Conservation (phyloP, 2,329 filamentous ascomycete species). For the Trichoderma sp. region DNA sequence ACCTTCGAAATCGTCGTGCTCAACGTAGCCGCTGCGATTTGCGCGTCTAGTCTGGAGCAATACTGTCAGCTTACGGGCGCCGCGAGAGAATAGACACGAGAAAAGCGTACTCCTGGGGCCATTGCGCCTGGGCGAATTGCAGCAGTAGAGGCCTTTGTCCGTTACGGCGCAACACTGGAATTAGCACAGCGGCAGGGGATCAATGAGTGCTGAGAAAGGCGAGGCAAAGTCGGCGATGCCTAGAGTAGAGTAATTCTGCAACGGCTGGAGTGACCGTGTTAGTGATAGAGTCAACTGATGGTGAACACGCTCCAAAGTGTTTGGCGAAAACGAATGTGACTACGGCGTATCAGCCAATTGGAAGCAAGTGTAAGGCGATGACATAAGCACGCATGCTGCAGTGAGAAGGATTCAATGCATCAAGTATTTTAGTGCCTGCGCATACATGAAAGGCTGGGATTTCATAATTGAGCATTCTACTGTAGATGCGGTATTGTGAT, state of each 20-base stretch:
- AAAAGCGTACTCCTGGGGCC: slow-evolving; percentile 40
- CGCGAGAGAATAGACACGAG: background rate
- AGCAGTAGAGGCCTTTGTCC: background rate
- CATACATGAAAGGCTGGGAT: background rate
- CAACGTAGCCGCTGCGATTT: slow-evolving; percentile 54
- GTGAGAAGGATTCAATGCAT: background rate
- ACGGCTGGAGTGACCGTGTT: background rate
- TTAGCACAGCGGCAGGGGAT: background rate
- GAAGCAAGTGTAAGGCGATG: background rate
- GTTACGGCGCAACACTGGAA: background rate
- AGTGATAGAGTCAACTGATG: background rate
- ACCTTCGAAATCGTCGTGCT: slow-evolving; percentile 64
- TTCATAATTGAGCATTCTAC: background rate
- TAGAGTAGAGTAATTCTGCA: background rate
- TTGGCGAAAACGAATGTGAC: background rate
- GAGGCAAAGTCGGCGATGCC: background rate
- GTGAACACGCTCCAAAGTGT: background rate
- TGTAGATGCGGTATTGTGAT: background rate
- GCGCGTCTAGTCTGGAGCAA: slow-evolving; percentile 52
- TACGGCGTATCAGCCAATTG: slow-evolving; percentile 9
- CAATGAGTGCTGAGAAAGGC: background rate
- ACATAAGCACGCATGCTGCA: slow-evolving; percentile 14
- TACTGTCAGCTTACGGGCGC: slow-evolving; percentile 22
- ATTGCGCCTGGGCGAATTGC: slow-evolving; percentile 29
- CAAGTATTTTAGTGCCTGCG: background rate